phyloP scores from a whole-genome alignment of 2,329 filamentous ascomycete genomes.

The Cercospora janseana region DNA sequence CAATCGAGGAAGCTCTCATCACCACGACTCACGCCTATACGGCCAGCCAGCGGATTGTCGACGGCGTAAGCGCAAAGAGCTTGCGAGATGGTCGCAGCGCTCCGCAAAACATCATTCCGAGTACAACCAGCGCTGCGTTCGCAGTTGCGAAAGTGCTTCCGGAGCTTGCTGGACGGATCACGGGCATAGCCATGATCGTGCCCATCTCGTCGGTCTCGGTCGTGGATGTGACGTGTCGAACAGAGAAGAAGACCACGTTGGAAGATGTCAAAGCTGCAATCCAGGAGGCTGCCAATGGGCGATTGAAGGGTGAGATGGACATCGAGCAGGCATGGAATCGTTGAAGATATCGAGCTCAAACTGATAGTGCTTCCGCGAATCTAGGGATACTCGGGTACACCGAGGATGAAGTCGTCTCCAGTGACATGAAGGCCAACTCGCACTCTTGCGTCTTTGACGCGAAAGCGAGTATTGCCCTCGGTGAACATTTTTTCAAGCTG shows the following conservation, averaged over 20 bases:
- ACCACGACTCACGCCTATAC: constrained; percentile 99
- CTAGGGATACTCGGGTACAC: constrained; percentile 90
- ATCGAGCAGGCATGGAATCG: too few species aligned
- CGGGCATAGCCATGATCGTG: constrained; percentile 99
- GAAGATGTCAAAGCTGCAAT: constrained; percentile 90
- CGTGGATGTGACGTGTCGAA: constrained; percentile 90
- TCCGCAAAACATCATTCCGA: constrained; percentile 99
- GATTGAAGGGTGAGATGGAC: constrained; percentile 71
- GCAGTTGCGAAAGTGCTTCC: constrained; percentile 99
- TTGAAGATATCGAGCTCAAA: not conserved
- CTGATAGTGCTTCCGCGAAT: constrained; percentile 11
- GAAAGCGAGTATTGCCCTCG: constrained; percentile 97
- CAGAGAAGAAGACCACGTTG: constrained; percentile 84
- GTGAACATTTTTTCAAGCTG: constrained; percentile 98
- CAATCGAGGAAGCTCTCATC: constrained; percentile 98
- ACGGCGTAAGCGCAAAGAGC: constrained; percentile 96
- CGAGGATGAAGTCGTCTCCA: constrained; percentile 94
- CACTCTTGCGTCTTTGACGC: constrained; percentile 98
- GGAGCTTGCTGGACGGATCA: constrained; percentile 96
- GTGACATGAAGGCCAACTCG: constrained; percentile 87
- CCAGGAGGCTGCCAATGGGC: constrained; percentile 77
- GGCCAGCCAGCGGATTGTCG: constrained; percentile 98
- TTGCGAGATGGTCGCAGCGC: constrained; percentile 98
- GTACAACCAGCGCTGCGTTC: constrained; percentile 98
- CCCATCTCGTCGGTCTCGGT: constrained; percentile 98